Conservation (phyloP, 306 rosid species). For the Neltuma alba region DNA sequence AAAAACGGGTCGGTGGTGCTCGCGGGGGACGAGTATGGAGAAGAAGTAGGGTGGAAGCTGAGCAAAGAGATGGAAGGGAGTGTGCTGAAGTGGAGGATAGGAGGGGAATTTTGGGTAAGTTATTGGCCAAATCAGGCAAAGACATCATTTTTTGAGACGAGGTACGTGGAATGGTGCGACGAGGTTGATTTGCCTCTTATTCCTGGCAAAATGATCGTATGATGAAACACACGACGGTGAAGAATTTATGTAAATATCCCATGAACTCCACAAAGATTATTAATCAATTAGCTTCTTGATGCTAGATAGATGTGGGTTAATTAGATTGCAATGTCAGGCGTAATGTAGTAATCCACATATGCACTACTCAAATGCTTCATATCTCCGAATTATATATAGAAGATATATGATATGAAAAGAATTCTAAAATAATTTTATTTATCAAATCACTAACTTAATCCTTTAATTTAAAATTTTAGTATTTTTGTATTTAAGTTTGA, state of each 20-base stretch:
- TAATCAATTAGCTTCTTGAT: neutral
- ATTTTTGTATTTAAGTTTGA: neutral
- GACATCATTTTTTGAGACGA: constrained; percentile 62
- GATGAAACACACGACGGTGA: neutral
- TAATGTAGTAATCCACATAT: neutral
- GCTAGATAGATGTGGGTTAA: neutral
- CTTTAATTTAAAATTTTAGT: no score
- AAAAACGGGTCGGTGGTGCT: constrained; percentile 74
- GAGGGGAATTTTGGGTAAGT: constrained; percentile 78
- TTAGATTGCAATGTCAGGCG: neutral
- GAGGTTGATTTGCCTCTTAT: constrained; percentile 96
- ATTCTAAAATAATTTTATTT: no score
- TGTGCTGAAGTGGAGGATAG: constrained; percentile 90
- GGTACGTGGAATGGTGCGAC: constrained; percentile 89
- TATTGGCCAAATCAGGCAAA: constrained; percentile 63
- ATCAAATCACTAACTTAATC: no score
- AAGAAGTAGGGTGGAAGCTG: constrained; percentile 75
- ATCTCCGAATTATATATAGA: neutral
- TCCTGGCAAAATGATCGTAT: constrained; percentile 38
- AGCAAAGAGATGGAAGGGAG: constrained; percentile 91
- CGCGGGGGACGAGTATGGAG: constrained; percentile 78
- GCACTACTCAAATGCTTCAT: neutral
- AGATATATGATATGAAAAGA: neutral
- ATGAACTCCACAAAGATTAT: neutral
- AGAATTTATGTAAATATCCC: neutral